A percentile compares a stretch with the other conserved stretches of the same genome.
Evolutionary conservation across 129 eudicot species (phyloP).

Genomic region (Silybum marianum): DNA sequence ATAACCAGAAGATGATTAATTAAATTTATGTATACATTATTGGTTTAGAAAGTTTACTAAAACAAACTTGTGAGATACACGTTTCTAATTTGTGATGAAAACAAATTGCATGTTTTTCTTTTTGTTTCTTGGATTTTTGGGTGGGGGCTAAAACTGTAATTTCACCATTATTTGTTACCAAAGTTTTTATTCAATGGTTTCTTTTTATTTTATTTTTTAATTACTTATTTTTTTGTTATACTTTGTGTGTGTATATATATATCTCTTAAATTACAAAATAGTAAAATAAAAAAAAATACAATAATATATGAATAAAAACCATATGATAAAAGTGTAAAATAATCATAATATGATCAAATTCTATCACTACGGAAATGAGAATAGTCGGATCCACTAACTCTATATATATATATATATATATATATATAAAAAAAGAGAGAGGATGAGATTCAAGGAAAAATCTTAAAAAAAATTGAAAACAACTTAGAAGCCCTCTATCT

Average conservation of each 20-base stretch:
- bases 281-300: background rate
- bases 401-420: background rate
- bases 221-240: background rate
- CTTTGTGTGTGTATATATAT: background rate
- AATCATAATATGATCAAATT: background rate
- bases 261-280: background rate
- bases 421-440: background rate
- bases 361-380: slow-evolving; percentile 8
- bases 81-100: slow-evolving; percentile 39
- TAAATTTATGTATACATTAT: slow-evolving; percentile 24
- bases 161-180: slow-evolving; percentile 7
- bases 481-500: no score
- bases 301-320: background rate
- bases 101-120: slow-evolving; percentile 32
- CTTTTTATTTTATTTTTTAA: background rate
- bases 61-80: slow-evolving; percentile 34
- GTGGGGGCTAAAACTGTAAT: slow-evolving; percentile 34
- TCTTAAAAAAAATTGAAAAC: no score
- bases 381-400: slow-evolving; percentile 73
- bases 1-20: slow-evolving; percentile 5
- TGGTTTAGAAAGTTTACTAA: slow-evolving; percentile 38
- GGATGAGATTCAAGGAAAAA: no score
- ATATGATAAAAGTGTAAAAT: background rate
- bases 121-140: slow-evolving; percentile 30
- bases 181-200: slow-evolving; percentile 4